Evolutionary conservation across 305 asterid genomes (phyloP), one percentile per base, ranked within the genome.

Genomic region (Fraxinus nigra): DNA sequence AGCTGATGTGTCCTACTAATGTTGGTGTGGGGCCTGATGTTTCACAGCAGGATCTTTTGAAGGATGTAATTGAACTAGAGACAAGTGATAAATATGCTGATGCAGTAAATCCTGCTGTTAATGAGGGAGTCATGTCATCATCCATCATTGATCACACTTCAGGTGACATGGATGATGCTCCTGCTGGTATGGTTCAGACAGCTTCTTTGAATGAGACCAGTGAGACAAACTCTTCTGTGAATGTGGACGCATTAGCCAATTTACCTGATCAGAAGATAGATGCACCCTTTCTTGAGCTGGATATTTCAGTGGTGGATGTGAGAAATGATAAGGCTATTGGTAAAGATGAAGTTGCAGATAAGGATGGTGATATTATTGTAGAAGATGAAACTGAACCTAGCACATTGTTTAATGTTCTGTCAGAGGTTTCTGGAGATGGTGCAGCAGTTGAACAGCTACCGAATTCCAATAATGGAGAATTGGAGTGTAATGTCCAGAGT

Each of bases 11-110:
- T 80, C 37, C 87, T 76, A 74, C 63, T 32, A 76, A 33, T 78
- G 89, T 86, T 70, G 13, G 75, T 83, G 75, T 76, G 72, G 86
- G 54, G 33, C 84, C 82, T 76, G 85, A 74, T 75, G 77, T 75
- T 83, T 80, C 85, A 72, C 82, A 59, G 77, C 84, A 80, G 78
- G 90, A 82, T 69, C 84, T 51, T 84, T 74, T 76, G 38, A 87
- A 82, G 34, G 86, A 86, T 85, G 84, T 74, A 76, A 84, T 87
- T 85, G 93, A 80, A 80, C 76, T 61, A 48, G 91, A 84, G 74
- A 86, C 78, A 77, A 83, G 59, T 77, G 79, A 75, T 54, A 77
- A 82, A 32, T 63, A 81, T 81, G 78, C 85, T 34, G 86, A 81
- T 84, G 87, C 75, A 11, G 86, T 54, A 78, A 79, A 81, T 78